Evolutionary conservation across 2,329 filamentous ascomycete genomes (phyloP).

Genomic region (Celoporthe dispersa): DNA sequence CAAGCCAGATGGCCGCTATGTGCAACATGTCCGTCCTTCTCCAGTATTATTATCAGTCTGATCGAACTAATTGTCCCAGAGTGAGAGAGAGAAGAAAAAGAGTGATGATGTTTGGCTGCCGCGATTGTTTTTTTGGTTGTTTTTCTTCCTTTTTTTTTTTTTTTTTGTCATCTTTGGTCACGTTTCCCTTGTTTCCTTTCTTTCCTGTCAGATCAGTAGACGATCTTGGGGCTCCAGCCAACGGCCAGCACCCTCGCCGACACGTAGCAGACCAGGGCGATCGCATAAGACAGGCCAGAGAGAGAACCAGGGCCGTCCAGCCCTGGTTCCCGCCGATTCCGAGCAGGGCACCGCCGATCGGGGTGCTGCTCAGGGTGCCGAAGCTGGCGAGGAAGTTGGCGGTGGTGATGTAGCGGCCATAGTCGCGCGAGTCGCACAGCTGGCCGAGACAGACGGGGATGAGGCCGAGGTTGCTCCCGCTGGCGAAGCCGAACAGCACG

Average conservation of each 20-base stretch:
- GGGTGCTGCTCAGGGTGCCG: slow-evolving; percentile 58
- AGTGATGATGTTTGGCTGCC: neutral
- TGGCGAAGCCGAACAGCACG: slow-evolving; percentile 77
- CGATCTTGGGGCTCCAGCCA: slow-evolving; percentile 39
- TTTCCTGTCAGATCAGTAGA: slow-evolving; percentile 33
- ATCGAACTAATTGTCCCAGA: neutral
- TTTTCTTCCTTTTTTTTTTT: neutral
- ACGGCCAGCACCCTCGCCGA: slow-evolving; percentile 42
- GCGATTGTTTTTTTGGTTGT: neutral
- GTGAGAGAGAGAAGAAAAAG: neutral
- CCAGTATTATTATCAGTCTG: neutral
- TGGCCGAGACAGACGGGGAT: slow-evolving; percentile 82
- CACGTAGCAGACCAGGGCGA: slow-evolving; percentile 41
- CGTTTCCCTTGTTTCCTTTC: too few relatives aligned
- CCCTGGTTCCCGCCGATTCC: slow-evolving; percentile 39
- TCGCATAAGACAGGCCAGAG: slow-evolving; percentile 41
- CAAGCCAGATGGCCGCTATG: neutral
- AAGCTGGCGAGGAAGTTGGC: slow-evolving; percentile 79
- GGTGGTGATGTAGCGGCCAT: slow-evolving; percentile 83
- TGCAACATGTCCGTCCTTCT: neutral
- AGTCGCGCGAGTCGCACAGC: slow-evolving; percentile 75
- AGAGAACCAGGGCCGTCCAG: slow-evolving; percentile 45
- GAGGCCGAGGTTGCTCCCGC: slow-evolving; percentile 76
- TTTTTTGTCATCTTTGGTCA: neutral
- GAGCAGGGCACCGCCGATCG: slow-evolving; percentile 48